Evolutionary conservation across 805 yeast genomes (phyloP).

Genomic region (Schizosaccharomyces lindneri): DNA sequence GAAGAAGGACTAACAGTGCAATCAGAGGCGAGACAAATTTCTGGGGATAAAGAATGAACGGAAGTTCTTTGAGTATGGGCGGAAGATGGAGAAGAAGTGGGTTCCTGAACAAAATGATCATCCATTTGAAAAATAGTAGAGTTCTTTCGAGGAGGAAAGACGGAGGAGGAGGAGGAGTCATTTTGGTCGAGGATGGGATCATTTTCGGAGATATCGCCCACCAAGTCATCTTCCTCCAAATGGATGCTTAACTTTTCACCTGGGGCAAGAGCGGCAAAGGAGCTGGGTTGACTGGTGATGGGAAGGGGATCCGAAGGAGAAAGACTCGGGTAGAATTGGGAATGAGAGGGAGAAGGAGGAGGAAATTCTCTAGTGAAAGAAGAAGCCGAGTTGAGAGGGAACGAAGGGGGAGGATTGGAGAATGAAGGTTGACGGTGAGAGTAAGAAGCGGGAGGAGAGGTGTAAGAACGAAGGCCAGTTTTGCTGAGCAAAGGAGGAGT

Average conservation of each 20-base stretch:
- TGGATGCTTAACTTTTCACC: not conserved
- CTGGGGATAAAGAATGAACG: not conserved
- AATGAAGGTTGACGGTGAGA: no score
- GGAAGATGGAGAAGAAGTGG: not conserved
- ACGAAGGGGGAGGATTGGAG: no score
- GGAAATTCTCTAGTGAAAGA: not conserved
- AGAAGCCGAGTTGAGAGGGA: not conserved
- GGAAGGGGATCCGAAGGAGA: not conserved
- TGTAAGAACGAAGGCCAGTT: no score
- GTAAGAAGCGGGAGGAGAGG: no score
- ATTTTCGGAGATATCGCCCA: not conserved
- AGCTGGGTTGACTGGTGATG: not conserved
- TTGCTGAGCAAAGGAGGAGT: no score
- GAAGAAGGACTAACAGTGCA: no score
- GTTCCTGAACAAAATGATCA: not conserved
- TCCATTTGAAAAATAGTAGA: not conserved
- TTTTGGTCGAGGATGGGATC: no score
- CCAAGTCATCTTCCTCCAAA: not conserved
- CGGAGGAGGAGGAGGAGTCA: no score
- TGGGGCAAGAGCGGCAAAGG: not conserved
- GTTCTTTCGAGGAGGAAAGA: no score
- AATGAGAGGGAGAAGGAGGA: not conserved
- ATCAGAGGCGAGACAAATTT: not conserved
- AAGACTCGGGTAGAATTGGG: not conserved
- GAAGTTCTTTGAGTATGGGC: not conserved